Evolutionary conservation across 108 stramenopile genomes (phyloP).

Genomic region (Cyclotella baltica): DNA sequence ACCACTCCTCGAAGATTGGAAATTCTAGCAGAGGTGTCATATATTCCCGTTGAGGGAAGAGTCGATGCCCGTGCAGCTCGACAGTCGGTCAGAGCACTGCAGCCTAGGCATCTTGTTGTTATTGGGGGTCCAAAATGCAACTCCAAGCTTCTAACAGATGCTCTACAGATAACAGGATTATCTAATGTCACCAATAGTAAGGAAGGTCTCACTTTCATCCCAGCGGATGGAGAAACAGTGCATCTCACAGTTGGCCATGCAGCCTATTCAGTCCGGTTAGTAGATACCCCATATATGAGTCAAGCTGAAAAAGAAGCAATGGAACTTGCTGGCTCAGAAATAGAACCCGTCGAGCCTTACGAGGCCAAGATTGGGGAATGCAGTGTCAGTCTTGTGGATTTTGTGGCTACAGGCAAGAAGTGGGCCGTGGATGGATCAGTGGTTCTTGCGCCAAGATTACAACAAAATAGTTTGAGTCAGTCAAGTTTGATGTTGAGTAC

Average conservation of each 20-base stretch:
- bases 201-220: conserved; percentile 47
- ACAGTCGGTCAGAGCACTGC: conserved; percentile 87
- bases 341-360: conserved; percentile 64
- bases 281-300: conserved; percentile 84
- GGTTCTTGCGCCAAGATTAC: conserved; percentile 76
- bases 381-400: conserved; percentile 85
- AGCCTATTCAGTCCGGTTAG: conserved; percentile 78
- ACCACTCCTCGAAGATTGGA: conserved; percentile 67
- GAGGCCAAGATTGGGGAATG: conserved; percentile 86
- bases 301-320: conserved; percentile 65
- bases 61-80: conserved; percentile 87
- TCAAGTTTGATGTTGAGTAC: conserved; percentile 77
- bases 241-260: conserved; percentile 83
- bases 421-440: conserved; percentile 88
- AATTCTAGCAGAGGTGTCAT: conserved; percentile 86
- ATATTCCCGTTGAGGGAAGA: conserved; percentile 82
- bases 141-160: conserved; percentile 65
- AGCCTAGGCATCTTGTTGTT: conserved; percentile 86
- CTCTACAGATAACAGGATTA: conserved; percentile 54
- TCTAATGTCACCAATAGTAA: conserved; percentile 10
- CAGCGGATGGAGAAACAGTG: conserved; percentile 70
- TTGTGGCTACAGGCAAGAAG: conserved; percentile 85
- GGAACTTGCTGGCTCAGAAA: conserved; percentile 46
- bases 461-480: conserved; percentile 39
- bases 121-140: conserved; percentile 77